phyloP scores from a whole-genome alignment of 345 rosid genomes.

The Gossypium stocksii region DNA sequence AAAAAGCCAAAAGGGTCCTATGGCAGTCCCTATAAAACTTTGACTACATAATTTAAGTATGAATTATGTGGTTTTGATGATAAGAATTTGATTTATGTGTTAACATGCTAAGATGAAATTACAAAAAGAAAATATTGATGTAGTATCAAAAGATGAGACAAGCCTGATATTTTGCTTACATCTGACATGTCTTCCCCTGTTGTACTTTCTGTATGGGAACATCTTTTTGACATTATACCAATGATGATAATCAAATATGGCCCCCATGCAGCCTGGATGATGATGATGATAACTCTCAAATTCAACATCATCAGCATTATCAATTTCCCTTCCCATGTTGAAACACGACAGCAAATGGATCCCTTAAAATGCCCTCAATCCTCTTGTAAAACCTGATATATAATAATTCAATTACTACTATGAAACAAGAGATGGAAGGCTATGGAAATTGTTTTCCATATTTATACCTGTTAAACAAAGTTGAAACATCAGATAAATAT shows the following conservation, averaged over 20 bases:
- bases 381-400: slow-evolving; percentile 6
- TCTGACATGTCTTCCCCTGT: slow-evolving; percentile 27
- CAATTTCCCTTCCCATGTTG: slow-evolving; percentile 45
- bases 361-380: not conserved
- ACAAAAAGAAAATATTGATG: not conserved
- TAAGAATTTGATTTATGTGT: not conserved
- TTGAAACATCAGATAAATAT: too few species aligned
- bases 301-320: slow-evolving; percentile 23
- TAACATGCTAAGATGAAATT: not conserved
- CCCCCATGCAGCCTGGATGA: slow-evolving; percentile 27
- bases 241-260: slow-evolving; percentile 49
- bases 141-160: not conserved
- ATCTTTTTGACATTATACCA: slow-evolving; percentile 37
- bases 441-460: too few species aligned
- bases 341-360: not conserved
- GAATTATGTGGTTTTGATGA: not conserved
- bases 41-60: not conserved
- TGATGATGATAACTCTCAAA: slow-evolving; percentile 32
- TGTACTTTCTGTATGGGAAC: slow-evolving; percentile 25
- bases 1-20: too few species aligned
- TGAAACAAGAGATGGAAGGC: not conserved
- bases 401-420: not conserved
- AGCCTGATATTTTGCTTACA: slow-evolving; percentile 35
- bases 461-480: too few species aligned
- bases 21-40: not conserved